Evolutionary conservation across 179 eudicot genomes (phyloP).

Genomic region (Drosera spatulata): DNA sequence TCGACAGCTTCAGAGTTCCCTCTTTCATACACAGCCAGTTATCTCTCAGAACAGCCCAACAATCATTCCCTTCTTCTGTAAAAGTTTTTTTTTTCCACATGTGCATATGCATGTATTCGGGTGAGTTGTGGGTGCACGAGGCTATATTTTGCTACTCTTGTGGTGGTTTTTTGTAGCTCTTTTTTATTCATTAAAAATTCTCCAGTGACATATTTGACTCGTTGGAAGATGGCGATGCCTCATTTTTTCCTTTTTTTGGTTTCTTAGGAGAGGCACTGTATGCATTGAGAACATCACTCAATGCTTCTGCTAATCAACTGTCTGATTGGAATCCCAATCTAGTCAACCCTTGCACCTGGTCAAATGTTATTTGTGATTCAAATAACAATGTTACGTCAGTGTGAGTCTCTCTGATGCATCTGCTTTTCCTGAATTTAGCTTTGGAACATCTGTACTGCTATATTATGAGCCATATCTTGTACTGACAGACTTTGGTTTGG

Average conservation of each 20-base stretch:
- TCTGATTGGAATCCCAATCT: slow-evolving; percentile 46
- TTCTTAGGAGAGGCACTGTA: slow-evolving; percentile 44
- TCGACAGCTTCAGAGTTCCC: too few species aligned
- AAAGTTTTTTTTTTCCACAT: too few species aligned
- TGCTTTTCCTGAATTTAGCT: slow-evolving; percentile 12
- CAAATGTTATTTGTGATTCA: slow-evolving; percentile 39
- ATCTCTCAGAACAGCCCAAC: too few species aligned
- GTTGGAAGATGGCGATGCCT: not conserved
- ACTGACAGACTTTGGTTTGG: slow-evolving; percentile 4
- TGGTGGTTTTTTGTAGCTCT: too few species aligned
- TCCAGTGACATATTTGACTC: not conserved
- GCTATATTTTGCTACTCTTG: too few species aligned
- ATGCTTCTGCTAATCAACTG: slow-evolving; percentile 64
- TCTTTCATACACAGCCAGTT: too few species aligned
- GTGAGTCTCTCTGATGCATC: slow-evolving; percentile 38
- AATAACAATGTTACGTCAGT: slow-evolving; percentile 35
- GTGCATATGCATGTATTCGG: too few species aligned
- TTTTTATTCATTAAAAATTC: not conserved
- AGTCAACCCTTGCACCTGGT: slow-evolving; percentile 51
- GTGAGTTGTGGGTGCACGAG: too few species aligned
- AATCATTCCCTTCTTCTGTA: too few species aligned
- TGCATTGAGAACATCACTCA: slow-evolving; percentile 50
- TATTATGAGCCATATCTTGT: not conserved
- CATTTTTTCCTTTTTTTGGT: not conserved
- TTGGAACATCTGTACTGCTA: slow-evolving; percentile 3